Evolutionary conservation across 441 rosid species (phyloP).

Genomic region (Isatis lusitanica): DNA sequence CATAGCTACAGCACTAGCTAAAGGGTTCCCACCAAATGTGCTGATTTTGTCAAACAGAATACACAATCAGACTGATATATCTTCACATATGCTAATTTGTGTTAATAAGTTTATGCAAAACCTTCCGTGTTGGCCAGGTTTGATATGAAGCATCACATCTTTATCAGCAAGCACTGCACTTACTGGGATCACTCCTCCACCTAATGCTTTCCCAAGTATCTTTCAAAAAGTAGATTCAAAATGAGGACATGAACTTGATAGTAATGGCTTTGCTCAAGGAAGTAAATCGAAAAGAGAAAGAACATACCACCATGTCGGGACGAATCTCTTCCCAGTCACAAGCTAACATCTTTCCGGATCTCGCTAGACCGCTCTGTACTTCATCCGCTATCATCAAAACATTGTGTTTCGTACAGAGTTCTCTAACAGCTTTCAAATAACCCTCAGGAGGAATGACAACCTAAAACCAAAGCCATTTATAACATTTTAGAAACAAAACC

Average conservation of each 20-base stretch:
- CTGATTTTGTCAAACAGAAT: conserved; percentile 42
- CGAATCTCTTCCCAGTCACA: conserved; percentile 92
- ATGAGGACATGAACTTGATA: background rate
- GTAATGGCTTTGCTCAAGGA: background rate
- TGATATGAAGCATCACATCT: conserved; percentile 89
- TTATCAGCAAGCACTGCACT: conserved; percentile 91
- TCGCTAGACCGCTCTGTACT: conserved; percentile 90
- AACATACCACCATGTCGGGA: conserved; percentile 84
- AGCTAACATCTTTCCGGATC: conserved; percentile 88
- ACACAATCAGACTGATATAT: conserved; percentile 8
- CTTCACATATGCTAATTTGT: background rate
- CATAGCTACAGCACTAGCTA: conserved; percentile 94
- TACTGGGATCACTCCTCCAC: conserved; percentile 96
- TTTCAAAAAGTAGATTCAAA: conserved; percentile 19
- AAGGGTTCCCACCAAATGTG: conserved; percentile 94
- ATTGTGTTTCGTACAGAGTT: conserved; percentile 77
- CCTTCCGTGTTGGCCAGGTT: conserved; percentile 99
- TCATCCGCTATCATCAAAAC: conserved; percentile 95
- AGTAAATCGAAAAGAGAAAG: background rate
- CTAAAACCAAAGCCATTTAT: conserved; percentile 33
- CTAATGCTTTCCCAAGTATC: conserved; percentile 96
- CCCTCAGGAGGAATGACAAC: conserved; percentile 88
- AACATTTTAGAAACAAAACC: background rate
- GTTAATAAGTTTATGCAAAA: conserved; percentile 23
- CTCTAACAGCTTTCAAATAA: conserved; percentile 78